Percentiles rank a stretch among this genome's conserved stretches.
Conservation (phyloP, 306 rosid species). For the Prunus padus region DNA sequence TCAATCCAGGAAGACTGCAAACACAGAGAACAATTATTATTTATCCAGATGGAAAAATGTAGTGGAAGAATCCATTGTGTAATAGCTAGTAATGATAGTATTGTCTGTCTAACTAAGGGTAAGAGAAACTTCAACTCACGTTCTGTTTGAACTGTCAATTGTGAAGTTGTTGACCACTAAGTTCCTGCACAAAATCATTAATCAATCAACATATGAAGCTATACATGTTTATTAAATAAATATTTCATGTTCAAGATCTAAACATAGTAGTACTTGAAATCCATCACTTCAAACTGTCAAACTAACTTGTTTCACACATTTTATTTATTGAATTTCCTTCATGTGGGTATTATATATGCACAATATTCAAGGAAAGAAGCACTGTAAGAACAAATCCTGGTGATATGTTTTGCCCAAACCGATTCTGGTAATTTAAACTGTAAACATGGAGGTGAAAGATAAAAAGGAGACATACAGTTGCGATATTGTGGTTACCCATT, state of each 20-base stretch:
- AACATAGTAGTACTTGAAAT: neutral
- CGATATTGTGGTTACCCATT: conserved; percentile 8
- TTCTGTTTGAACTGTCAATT: conserved; percentile 7
- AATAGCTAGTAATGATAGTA: neutral
- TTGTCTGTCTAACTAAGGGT: no score
- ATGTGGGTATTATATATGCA: neutral
- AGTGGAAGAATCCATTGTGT: neutral
- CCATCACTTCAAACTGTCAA: neutral
- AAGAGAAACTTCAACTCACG: conserved; percentile 13
- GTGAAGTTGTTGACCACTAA: conserved; percentile 35
- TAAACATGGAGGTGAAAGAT: neutral
- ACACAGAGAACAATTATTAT: neutral
- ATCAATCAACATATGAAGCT: neutral
- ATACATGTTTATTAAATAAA: neutral
- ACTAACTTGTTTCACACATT: neutral
- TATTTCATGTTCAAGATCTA: neutral
- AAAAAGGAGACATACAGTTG: conserved; percentile 19
- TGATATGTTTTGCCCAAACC: neutral
- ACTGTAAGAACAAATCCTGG: neutral
- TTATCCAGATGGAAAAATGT: neutral
- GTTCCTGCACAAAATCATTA: conserved; percentile 22
- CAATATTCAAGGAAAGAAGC: neutral
- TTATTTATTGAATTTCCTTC: neutral
- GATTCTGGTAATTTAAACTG: neutral
- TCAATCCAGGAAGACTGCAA: conserved; percentile 24